phyloP scores from a whole-genome alignment of 805 yeast species.

The Lachancea sp. region DNA sequence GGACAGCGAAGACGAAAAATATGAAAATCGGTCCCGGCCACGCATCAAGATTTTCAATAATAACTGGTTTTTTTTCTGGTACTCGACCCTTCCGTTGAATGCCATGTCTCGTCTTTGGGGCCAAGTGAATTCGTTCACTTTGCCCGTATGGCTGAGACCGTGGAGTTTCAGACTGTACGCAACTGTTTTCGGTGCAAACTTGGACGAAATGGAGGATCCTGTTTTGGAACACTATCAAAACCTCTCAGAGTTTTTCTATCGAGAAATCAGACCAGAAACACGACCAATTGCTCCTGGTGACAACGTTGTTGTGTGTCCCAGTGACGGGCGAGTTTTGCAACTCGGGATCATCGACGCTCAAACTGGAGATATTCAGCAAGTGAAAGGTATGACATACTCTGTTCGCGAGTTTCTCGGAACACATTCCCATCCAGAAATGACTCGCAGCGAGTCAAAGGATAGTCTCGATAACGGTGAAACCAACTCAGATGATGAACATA shows the following conservation, averaged over 20 bases:
- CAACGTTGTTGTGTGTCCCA: conserved; percentile 69
- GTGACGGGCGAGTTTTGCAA: conserved; percentile 87
- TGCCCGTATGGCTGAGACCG: conserved; percentile 83
- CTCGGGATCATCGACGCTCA: conserved; percentile 63
- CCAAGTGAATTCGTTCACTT: conserved; percentile 66
- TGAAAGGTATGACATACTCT: conserved; percentile 91
- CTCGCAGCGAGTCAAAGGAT: conserved; percentile 23
- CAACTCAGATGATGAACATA: conserved; percentile 30
- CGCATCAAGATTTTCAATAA: conserved; percentile 28
- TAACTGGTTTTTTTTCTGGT: conserved; percentile 86
- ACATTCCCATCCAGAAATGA: conserved; percentile 31
- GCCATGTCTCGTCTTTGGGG: conserved; percentile 96
- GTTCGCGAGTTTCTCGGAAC: conserved; percentile 81
- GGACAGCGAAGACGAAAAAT: conserved; percentile 43
- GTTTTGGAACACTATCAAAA: conserved; percentile 70
- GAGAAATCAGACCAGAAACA: conserved; percentile 68
- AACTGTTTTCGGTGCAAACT: conserved; percentile 73
- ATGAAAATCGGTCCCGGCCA: conserved; percentile 25
- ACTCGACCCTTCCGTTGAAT: conserved; percentile 84
- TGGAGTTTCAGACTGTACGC: conserved; percentile 80
- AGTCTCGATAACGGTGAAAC: conserved; percentile 14
- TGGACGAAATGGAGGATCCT: conserved; percentile 82
- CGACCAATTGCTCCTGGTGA: conserved; percentile 67
- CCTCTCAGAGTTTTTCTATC: conserved; percentile 84
- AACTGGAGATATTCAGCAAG: conserved; percentile 90